A percentile compares a stretch with the other conserved stretches of the same genome.
Evolutionary conservation across 768 basidiomycete species (phyloP).

Genomic region (Trametes sanguinea): DNA sequence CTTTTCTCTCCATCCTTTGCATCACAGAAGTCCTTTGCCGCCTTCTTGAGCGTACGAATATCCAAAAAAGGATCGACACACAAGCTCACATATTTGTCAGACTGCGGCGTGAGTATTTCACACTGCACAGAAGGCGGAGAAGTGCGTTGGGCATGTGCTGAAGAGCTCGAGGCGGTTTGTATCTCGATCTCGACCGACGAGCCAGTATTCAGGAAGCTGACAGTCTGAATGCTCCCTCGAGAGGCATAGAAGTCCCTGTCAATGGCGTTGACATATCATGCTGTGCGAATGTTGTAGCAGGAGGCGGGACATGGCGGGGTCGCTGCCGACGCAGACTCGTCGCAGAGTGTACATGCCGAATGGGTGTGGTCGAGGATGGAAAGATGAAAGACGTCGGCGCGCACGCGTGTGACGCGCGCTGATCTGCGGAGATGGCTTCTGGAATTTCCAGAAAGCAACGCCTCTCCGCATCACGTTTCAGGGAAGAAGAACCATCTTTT

Average conservation of each 20-base stretch:
- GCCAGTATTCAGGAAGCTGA: too few relatives aligned
- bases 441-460: constrained; percentile 12
- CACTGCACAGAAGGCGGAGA: neutral
- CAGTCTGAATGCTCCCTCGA: too few relatives aligned
- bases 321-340: too few relatives aligned
- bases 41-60: neutral
- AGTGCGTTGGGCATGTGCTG: too few relatives aligned
- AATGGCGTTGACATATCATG: too few relatives aligned
- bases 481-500: constrained; percentile 19
- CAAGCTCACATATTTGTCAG: constrained; percentile 11
- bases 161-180: too few relatives aligned
- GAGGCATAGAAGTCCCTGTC: too few relatives aligned
- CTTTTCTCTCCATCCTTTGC: constrained; percentile 7
- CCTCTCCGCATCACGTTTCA: constrained; percentile 20
- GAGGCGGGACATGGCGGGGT: neutral
- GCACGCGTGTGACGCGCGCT: constrained; percentile 14
- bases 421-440: constrained; percentile 16
- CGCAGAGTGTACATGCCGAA: neutral
- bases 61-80: neutral
- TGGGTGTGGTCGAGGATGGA: constrained; percentile 15
- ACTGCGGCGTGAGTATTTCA: neutral
- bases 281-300: neutral
- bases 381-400: constrained; percentile 10
- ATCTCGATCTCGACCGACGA: too few relatives aligned
- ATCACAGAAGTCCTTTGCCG: constrained; percentile 2